Evolutionary conservation across 768 basidiomycete genomes (phyloP).

Genomic region (Mycena venus): DNA sequence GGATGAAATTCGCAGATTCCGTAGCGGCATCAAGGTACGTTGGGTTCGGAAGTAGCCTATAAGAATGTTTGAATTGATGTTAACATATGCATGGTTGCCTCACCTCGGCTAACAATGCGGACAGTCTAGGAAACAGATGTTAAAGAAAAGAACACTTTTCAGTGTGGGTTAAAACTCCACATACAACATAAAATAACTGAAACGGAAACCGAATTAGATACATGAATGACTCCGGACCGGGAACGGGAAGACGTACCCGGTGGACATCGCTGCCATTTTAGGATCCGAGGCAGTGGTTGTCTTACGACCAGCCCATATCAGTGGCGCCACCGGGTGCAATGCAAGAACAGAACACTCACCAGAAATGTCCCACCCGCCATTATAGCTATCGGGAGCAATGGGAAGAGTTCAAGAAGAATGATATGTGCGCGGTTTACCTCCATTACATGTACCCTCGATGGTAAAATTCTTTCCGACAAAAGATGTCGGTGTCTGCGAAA

Average conservation of each 20-base stretch:
- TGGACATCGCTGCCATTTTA: conserved; percentile 15
- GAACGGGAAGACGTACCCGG: conserved; percentile 11
- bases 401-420: neutral
- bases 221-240: neutral
- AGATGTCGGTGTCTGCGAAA: neutral
- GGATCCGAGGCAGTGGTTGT: neutral
- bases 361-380: conserved; percentile 17
- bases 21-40: conserved; percentile 19
- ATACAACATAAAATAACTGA: conserved; percentile 15
- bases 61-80: too few species aligned
- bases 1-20: conserved; percentile 18
- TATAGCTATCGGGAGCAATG: neutral
- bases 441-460: neutral
- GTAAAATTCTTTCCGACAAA: neutral
- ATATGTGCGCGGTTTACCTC: neutral
- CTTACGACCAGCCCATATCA: neutral
- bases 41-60: neutral
- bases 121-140: neutral
- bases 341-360: neutral
- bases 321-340: neutral
- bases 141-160: neutral
- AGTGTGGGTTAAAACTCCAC: neutral
- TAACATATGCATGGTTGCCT: too few species aligned
- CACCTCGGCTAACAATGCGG: neutral
- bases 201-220: too few species aligned